Evolutionary conservation across 805 yeast genomes (phyloP).

Genomic region (Ogataea thermomethanolica): DNA sequence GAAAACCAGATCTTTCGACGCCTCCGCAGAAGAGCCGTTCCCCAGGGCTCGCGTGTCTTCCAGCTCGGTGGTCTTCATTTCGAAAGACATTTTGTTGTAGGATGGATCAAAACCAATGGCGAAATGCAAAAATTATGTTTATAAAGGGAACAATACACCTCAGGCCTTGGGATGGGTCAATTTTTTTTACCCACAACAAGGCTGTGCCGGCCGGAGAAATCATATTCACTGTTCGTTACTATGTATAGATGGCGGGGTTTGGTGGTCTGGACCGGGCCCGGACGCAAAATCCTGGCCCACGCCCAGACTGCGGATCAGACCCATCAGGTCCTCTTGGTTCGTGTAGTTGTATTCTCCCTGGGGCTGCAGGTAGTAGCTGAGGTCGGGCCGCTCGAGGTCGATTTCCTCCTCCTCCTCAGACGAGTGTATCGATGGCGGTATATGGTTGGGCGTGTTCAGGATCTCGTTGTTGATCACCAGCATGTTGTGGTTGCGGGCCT

Average conservation of each 20-base stretch:
- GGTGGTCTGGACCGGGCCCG: too few species aligned
- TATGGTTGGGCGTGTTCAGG: constrained; percentile 32
- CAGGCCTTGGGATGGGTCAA: constrained; percentile 2
- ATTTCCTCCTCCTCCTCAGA: constrained; percentile 32
- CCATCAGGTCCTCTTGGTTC: constrained; percentile 28
- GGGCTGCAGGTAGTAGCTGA: constrained; percentile 2
- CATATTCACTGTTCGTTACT: not conserved
- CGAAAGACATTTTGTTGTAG: constrained; percentile 9
- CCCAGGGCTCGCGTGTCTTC: constrained; percentile 3
- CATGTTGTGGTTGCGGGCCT: not conserved
- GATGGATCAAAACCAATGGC: constrained; percentile 5
- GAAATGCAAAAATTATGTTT: not conserved
- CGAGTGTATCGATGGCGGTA: constrained; percentile 39
- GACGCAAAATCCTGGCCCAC: constrained; percentile 1
- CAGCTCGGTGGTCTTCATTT: constrained; percentile 15
- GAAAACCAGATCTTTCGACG: constrained; percentile 9
- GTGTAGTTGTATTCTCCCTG: constrained; percentile 23
- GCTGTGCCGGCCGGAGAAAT: not conserved
- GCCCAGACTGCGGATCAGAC: constrained; percentile 26
- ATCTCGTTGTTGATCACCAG: constrained; percentile 28
- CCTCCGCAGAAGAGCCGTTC: constrained; percentile 9
- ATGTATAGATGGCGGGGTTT: constrained; percentile 1
- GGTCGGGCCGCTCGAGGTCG: constrained; percentile 3
- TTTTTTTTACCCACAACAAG: not conserved
- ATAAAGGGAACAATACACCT: constrained; percentile 7